phyloP scores from a whole-genome alignment of 192 early-diverging fungal species.

The Podila epigama region DNA sequence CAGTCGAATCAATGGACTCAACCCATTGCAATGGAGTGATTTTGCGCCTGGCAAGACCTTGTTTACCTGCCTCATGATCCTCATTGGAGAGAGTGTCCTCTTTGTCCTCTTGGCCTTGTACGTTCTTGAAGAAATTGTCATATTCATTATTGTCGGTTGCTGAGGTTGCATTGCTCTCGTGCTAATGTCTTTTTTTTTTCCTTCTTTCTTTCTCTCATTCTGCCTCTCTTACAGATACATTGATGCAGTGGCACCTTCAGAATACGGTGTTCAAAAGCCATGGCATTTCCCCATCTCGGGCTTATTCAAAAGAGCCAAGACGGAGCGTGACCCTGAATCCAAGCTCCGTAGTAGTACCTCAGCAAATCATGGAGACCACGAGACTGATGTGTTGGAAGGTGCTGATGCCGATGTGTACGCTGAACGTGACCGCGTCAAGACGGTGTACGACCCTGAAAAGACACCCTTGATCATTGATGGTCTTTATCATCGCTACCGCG shows the following conservation, averaged over 20 bases:
- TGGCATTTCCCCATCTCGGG: slow-evolving; percentile 39
- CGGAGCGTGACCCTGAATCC: slow-evolving; percentile 3
- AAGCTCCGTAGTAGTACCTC: not conserved
- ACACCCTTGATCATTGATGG: slow-evolving; percentile 38
- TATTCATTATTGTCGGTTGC: not conserved
- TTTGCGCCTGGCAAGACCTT: slow-evolving; percentile 11
- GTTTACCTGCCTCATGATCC: slow-evolving; percentile 18
- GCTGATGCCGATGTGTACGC: slow-evolving; percentile 35
- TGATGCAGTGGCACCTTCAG: slow-evolving; percentile 34
- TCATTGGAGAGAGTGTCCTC: slow-evolving; percentile 31
- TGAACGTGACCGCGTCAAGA: slow-evolving; percentile 31
- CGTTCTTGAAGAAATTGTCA: no score
- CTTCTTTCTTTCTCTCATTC: not conserved
- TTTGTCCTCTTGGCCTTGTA: slow-evolving; percentile 33
- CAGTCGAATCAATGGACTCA: slow-evolving; percentile 23
- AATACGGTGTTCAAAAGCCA: slow-evolving; percentile 45
- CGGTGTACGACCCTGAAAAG: slow-evolving; percentile 18
- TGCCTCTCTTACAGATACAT: slow-evolving; percentile 9
- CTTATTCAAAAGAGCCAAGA: slow-evolving; percentile 8
- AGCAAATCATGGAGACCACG: not conserved
- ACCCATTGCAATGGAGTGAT: slow-evolving; percentile 17
- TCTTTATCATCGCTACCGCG: slow-evolving; percentile 37
- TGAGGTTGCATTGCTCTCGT: no score
- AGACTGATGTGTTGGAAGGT: slow-evolving; percentile 14
- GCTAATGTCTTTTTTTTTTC: not conserved